Conservation (phyloP, 345 rosid species). For the Brassica rapa region DNA sequence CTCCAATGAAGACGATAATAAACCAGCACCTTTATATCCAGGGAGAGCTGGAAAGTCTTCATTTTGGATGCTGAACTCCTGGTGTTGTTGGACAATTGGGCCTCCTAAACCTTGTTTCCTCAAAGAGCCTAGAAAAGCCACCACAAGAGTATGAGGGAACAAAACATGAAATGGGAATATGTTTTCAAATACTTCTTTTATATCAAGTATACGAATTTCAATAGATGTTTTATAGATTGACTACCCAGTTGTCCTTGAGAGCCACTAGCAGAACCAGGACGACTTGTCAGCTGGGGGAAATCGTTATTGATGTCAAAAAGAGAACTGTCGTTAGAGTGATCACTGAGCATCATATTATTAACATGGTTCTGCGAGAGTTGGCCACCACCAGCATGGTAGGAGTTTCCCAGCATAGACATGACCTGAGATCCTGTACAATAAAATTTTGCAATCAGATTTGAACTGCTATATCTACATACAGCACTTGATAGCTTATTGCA, state of each 20-base stretch:
- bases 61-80: constrained; percentile 98
- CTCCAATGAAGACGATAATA: constrained; percentile 8
- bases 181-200: background rate
- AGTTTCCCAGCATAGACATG: constrained; percentile 75
- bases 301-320: constrained; percentile 94
- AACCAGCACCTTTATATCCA: constrained; percentile 84
- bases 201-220: constrained; percentile 25
- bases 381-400: constrained; percentile 77
- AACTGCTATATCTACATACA: constrained; percentile 18
- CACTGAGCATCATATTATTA: constrained; percentile 78
- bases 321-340: constrained; percentile 76
- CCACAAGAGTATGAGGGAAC: constrained; percentile 37
- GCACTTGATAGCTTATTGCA: constrained; percentile 3
- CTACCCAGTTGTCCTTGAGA: constrained; percentile 97
- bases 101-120: constrained; percentile 87
- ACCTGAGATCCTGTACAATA: constrained; percentile 83
- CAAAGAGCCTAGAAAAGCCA: constrained; percentile 64
- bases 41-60: constrained; percentile 99
- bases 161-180: constrained; percentile 15
- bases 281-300: constrained; percentile 90
- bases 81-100: constrained; percentile 93
- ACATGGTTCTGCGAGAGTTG: constrained; percentile 88
- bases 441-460: constrained; percentile 10
- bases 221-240: background rate
- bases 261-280: constrained; percentile 96